Base-by-base conservation (phyloP, 2,329 filamentous ascomycete genomes). In the Calonectria pseudoreteaudii region DNA sequence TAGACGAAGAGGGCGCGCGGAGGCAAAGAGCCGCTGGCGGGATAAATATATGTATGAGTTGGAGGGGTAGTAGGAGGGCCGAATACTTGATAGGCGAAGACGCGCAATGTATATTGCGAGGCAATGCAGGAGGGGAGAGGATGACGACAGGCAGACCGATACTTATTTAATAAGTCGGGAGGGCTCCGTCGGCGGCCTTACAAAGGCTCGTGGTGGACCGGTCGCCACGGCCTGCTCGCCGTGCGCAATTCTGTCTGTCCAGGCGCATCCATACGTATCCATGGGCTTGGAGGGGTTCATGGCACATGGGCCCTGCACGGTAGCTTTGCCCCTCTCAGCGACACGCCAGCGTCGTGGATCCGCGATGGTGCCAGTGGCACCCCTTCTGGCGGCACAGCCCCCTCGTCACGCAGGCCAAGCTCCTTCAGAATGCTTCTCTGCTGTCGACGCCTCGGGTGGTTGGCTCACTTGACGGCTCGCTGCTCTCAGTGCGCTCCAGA, bases 301-400 rank as follows among this genome's bases (percentile, higher is more conserved):
- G 60, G 60, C 60, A 49, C 60, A 65, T 65, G 60, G 56, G 38
- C 60, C 60, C 38, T 44, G 60, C 18, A n/a, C 30, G 60, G 60
- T 65, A 30, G 60, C 41, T 65, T 49, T 26, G 50, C 66, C 50
- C 49, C 50, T 58, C 66, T 18, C 26, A 26, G 18, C 47, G 49
- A 41, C 65, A 53, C 65, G 65, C 65, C 66, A 56, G 31, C 56
- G 28, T 9, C 67, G 56, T 70, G 56, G 67, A 70, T 67, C 47
- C 34, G 56, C 34, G 47, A 68, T 68, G 58, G 58, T 68, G 70
- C 68, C 70, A 73, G 58, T 69, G 36, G 65, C 65, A 73, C 50
- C 50, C 50, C 68, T 44, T 49, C 44, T 28, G 31, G 23, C 14
- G 50, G 60, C 70, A 70, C 60, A 70, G 68, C 68, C 68, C 64